Evolutionary conservation across 2,329 filamentous ascomycete genomes (phyloP), one percentile per base, ranked within the genome.

Genomic region (Neofusicoccum parvum): DNA sequence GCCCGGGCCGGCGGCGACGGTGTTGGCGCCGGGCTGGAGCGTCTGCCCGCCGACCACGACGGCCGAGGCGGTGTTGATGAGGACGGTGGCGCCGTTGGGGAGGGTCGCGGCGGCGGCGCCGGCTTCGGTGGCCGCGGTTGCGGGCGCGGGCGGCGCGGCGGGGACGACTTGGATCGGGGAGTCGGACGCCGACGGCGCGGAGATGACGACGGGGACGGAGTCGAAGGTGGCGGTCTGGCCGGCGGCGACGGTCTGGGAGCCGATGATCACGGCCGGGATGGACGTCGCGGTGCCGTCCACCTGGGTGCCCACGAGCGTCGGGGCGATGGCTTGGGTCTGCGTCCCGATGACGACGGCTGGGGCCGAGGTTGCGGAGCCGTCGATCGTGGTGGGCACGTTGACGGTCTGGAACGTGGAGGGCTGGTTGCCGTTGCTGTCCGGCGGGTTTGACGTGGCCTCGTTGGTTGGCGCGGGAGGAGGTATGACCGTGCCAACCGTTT

Each of bases 201-300:
- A 32, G 23, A 58, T 15, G 39, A 46, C 27, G 23, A 58, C n/a
- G 23, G 54, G 39, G 3, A 58, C n/a, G 15, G 54, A 34, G 54
- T 7, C 54, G 54, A 58, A 5, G 39, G 54, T 58, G 39, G 54
- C 54, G 23, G 54, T 58, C n/a, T 58, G 54, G 3, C 39, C 54
- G 15, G 54, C 54, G 6, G 54, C 11, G 39, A 58, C 6, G 39
- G 54, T 58, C 7, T 58, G 39, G 14, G 39, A n/a, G 15, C 54
- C 54, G 54, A 58, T 34, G 23, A 58, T 43, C 7, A 58, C 15
- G 54, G 36, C 54, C 3, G 39, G 39, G 39, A 58, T 20, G 14
- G 39, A 34, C 1, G 54, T 37, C 0, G 50, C 10, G 15, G 15
- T n/a, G 51, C 2, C 6, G 37, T 14, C 14, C 14, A 20, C 23